Percentiles rank a stretch among this genome's conserved stretches.
These are phyloP conservation scores for Heliamphora exappendiculata DNA, from an alignment of 148 eudicot genomes.

Conservation along the genomic window DNA sequence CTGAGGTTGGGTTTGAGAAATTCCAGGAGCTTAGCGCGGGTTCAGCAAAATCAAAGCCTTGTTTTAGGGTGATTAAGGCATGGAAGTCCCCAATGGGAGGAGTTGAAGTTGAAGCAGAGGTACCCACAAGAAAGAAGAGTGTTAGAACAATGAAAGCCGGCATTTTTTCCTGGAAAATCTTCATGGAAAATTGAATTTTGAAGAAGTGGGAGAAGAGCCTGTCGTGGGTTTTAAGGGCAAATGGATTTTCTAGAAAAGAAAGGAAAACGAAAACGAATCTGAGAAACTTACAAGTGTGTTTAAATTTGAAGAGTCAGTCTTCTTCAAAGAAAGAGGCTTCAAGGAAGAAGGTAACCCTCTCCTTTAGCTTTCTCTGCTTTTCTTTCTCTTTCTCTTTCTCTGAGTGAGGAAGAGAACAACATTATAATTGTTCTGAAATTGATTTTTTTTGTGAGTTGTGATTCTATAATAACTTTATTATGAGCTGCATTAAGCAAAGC, in stretches of 20 bases:
- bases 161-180: slow-evolving; percentile 25
- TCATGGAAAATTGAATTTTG: slow-evolving; percentile 21
- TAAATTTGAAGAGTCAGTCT: slow-evolving; percentile 41
- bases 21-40: slow-evolving; percentile 43
- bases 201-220: slow-evolving; percentile 19
- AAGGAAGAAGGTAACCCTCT: slow-evolving; percentile 52
- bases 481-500: slow-evolving; percentile 17
- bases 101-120: slow-evolving; percentile 40
- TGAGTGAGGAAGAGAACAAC: slow-evolving; percentile 29
- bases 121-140: slow-evolving; percentile 23
- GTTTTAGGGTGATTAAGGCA: slow-evolving; percentile 56
- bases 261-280: slow-evolving; percentile 56
- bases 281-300: slow-evolving; percentile 39
- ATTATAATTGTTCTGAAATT: slow-evolving; percentile 13
- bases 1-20: slow-evolving; percentile 45
- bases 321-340: slow-evolving; percentile 52
- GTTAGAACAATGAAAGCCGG: slow-evolving; percentile 27
- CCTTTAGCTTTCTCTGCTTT: slow-evolving; percentile 29
- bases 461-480: slow-evolving; percentile 13
- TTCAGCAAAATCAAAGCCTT: slow-evolving; percentile 34
- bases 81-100: slow-evolving; percentile 43
- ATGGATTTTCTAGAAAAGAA: slow-evolving; percentile 26
- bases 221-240: slow-evolving; percentile 30
- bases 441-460: slow-evolving; percentile 12
- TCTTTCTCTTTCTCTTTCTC: slow-evolving; percentile 20